These are phyloP conservation scores for Phaeodactylum tricornutum DNA, from an alignment of 108 stramenopile genomes.

Conservation along the genomic window DNA sequence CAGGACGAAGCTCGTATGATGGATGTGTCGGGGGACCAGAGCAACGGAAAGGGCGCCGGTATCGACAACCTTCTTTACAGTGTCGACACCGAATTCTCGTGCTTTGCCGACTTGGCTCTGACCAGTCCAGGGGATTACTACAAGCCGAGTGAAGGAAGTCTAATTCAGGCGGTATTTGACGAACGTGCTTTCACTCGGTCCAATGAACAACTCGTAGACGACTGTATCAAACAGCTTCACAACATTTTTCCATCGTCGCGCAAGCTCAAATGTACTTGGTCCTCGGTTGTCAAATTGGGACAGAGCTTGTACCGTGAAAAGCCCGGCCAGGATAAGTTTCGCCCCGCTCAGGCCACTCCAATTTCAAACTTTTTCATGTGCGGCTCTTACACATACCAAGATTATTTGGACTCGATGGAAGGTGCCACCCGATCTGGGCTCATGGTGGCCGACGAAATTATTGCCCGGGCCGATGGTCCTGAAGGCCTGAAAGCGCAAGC, in stretches of 20 bases:
- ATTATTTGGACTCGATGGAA: slow-evolving; percentile 97
- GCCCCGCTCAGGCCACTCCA: slow-evolving; percentile 91
- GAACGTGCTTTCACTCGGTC: slow-evolving; percentile 73
- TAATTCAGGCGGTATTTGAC: slow-evolving; percentile 88
- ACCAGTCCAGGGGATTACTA: slow-evolving; percentile 92
- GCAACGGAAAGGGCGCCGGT: slow-evolving; percentile 79
- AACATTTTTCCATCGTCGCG: slow-evolving; percentile 85
- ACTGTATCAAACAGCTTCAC: slow-evolving; percentile 77
- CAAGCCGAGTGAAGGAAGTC: slow-evolving; percentile 83
- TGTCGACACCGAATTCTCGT: slow-evolving; percentile 93
- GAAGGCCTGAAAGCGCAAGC: slow-evolving; percentile 44
- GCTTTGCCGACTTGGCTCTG: slow-evolving; percentile 93
- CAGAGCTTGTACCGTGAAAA: slow-evolving; percentile 90
- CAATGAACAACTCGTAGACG: slow-evolving; percentile 74
- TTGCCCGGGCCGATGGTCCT: slow-evolving; percentile 80
- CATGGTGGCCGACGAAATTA: slow-evolving; percentile 92
- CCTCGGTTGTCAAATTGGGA: slow-evolving; percentile 87
- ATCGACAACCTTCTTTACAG: slow-evolving; percentile 94
- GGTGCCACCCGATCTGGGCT: slow-evolving; percentile 91
- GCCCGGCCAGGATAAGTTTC: slow-evolving; percentile 90
- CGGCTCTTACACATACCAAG: slow-evolving; percentile 95
- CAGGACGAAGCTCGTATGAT: slow-evolving; percentile 81
- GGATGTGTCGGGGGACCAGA: slow-evolving; percentile 80
- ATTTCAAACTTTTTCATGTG: slow-evolving; percentile 95
- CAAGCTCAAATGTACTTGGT: slow-evolving; percentile 93